These are phyloP conservation scores for Paraconiothyrium sp. DNA, from an alignment of 2,329 filamentous ascomycete genomes.

Conservation along the genomic window DNA sequence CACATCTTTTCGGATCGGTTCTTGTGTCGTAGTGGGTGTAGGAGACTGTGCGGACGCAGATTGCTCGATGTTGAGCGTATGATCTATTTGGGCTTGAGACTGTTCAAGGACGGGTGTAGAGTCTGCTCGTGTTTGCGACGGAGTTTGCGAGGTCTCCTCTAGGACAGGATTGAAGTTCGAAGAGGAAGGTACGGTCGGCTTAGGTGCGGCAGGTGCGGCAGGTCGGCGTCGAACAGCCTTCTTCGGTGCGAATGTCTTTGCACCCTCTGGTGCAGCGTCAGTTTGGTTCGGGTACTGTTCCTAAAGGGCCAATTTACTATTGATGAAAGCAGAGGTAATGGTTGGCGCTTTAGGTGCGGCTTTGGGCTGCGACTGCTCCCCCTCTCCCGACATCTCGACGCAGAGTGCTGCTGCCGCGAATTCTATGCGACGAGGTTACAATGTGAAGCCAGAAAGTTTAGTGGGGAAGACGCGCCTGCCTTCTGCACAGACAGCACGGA, in stretches of 20 bases:
- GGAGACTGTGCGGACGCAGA: constrained; percentile 29
- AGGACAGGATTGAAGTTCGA: constrained; percentile 22
- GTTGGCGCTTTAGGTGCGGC: constrained; percentile 27
- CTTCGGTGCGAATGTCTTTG: constrained; percentile 58
- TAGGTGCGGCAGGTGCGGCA: constrained; percentile 39
- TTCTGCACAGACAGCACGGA: background rate
- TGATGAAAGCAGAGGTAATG: constrained; percentile 43
- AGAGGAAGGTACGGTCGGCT: constrained; percentile 20
- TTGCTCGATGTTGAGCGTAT: constrained; percentile 21
- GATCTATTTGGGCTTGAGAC: constrained; percentile 17
- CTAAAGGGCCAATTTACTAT: constrained; percentile 32
- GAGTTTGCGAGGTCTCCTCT: constrained; percentile 22
- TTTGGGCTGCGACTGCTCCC: constrained; percentile 28
- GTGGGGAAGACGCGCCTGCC: constrained; percentile 7
- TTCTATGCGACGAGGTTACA: background rate
- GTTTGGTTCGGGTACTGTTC: constrained; percentile 22
- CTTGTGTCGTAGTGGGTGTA: constrained; percentile 39
- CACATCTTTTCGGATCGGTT: constrained; percentile 19
- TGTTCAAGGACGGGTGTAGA: constrained; percentile 11
- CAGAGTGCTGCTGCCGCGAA: background rate
- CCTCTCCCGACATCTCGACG: constrained; percentile 40
- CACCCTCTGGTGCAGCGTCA: constrained; percentile 44
- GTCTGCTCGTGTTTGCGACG: constrained; percentile 6
- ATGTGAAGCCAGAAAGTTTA: background rate
- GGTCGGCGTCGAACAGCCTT: constrained; percentile 57